A percentile compares a stretch with the other conserved stretches of the same genome.
Evolutionary conservation across 257 asterid species (phyloP).

Genomic region (Solanum corneliomulleri): DNA sequence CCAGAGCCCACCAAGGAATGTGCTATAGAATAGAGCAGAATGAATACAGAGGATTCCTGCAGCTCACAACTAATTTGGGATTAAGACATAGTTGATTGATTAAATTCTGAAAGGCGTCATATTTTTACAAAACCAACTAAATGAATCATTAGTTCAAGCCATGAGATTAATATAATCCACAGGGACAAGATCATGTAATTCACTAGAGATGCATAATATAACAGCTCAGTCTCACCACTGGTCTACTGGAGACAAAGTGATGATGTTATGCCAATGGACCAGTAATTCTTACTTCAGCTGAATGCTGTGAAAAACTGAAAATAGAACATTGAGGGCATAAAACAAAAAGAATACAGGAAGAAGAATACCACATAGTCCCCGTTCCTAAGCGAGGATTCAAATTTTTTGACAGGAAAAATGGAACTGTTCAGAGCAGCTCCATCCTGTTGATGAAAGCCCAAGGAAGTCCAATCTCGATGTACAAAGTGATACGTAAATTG

Average conservation of each 20-base stretch:
- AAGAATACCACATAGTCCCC: slow-evolving; percentile 90
- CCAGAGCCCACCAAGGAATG: not conserved
- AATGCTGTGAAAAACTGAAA: not conserved
- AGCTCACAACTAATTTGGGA: not conserved
- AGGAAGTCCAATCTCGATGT: slow-evolving; percentile 23
- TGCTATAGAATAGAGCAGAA: not conserved
- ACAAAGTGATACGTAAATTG: slow-evolving; percentile 61
- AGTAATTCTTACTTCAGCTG: not conserved
- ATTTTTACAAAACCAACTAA: not conserved
- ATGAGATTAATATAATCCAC: not conserved
- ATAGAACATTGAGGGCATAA: not conserved
- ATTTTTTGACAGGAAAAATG: slow-evolving; percentile 17
- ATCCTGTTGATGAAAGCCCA: slow-evolving; percentile 16
- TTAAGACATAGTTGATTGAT: not conserved
- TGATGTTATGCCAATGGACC: not conserved
- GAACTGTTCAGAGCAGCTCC: slow-evolving; percentile 22
- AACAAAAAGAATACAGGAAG: not conserved
- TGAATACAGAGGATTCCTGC: not conserved
- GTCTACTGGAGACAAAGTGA: not conserved
- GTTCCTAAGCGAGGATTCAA: slow-evolving; percentile 32
- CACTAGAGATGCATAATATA: not conserved
- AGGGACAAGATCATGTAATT: not conserved
- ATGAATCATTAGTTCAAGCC: not conserved
- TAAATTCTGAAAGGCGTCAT: not conserved
- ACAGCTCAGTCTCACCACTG: not conserved